Conservation (phyloP, 495 filamentous ascomycete species). For the Neurospora sp. region DNA sequence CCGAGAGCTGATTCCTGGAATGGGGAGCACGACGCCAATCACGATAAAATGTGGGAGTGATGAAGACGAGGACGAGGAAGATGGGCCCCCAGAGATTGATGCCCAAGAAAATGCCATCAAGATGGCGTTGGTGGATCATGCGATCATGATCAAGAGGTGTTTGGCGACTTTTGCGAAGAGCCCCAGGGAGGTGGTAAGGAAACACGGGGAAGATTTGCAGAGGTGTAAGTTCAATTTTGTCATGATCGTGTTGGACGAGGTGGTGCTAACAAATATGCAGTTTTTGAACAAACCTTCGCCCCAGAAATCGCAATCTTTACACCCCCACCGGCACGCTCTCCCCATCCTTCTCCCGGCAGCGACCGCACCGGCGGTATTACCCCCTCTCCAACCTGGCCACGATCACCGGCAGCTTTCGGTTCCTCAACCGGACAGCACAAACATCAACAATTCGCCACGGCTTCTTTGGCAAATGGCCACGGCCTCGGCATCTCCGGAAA, state of each 20-base stretch:
- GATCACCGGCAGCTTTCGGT: constrained; percentile 20
- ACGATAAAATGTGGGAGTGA: constrained; percentile 30
- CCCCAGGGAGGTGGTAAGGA: constrained; percentile 37
- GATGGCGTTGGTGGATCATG: constrained; percentile 82
- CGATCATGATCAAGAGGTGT: constrained; percentile 74
- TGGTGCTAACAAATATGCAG: constrained; percentile 18
- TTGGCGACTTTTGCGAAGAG: constrained; percentile 58
- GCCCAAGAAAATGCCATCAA: constrained; percentile 75
- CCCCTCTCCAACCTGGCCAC: constrained; percentile 34
- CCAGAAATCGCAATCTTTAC: constrained; percentile 51
- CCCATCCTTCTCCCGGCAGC: not conserved
- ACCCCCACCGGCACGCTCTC: constrained; percentile 23
- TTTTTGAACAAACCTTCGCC: constrained; percentile 52
- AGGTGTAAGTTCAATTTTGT: constrained; percentile 39
- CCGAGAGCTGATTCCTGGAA: constrained; percentile 54
- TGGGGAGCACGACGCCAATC: constrained; percentile 34
- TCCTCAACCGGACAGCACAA: constrained; percentile 13
- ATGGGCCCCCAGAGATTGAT: constrained; percentile 42
- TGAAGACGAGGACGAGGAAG: constrained; percentile 34
- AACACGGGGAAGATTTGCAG: constrained; percentile 34
- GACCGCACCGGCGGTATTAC: constrained; percentile 1
- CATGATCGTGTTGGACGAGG: constrained; percentile 2
- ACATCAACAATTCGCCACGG: constrained; percentile 9
- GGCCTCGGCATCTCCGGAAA: not conserved
- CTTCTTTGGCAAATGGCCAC: constrained; percentile 19